These are phyloP conservation scores for Mediolabrus comicus DNA, from an alignment of 108 stramenopile species.

Conservation along the genomic window DNA sequence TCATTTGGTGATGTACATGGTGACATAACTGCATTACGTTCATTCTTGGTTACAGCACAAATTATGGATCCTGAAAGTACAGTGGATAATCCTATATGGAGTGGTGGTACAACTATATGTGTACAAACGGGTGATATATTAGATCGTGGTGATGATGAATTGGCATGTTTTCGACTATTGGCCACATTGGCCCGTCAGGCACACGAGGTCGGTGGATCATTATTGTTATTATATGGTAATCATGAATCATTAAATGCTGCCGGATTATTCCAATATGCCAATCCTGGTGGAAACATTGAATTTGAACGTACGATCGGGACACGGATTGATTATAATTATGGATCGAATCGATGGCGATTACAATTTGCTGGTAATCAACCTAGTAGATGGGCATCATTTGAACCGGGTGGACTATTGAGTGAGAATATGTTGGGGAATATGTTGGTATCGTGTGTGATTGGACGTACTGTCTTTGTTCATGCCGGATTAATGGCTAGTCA, in stretches of 20 bases:
- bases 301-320: conserved; percentile 46
- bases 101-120: conserved; percentile 59
- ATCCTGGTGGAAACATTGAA: conserved; percentile 54
- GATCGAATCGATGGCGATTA: conserved; percentile 58
- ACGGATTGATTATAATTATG: conserved; percentile 31
- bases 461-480: conserved; percentile 77
- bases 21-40: conserved; percentile 52
- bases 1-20: conserved; percentile 84
- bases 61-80: conserved; percentile 30
- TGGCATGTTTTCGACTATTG: conserved; percentile 59
- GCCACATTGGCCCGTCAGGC: conserved; percentile 65
- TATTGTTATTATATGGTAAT: conserved; percentile 72
- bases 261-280: conserved; percentile 73
- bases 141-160: conserved; percentile 72
- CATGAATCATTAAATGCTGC: conserved; percentile 77
- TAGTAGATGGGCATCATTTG: conserved; percentile 66
- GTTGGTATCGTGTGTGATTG: conserved; percentile 65
- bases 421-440: conserved; percentile 61
- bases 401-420: conserved; percentile 68
- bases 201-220: conserved; percentile 36
- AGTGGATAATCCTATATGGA: conserved; percentile 37
- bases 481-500: conserved; percentile 70
- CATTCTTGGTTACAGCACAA: conserved; percentile 41
- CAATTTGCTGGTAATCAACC: conserved; percentile 77
- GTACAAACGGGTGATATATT: conserved; percentile 82